Evolutionary conservation across 768 basidiomycete species (phyloP), one percentile per base, ranked within the genome.

Genomic region (Lepiota brunneoincarnata): DNA sequence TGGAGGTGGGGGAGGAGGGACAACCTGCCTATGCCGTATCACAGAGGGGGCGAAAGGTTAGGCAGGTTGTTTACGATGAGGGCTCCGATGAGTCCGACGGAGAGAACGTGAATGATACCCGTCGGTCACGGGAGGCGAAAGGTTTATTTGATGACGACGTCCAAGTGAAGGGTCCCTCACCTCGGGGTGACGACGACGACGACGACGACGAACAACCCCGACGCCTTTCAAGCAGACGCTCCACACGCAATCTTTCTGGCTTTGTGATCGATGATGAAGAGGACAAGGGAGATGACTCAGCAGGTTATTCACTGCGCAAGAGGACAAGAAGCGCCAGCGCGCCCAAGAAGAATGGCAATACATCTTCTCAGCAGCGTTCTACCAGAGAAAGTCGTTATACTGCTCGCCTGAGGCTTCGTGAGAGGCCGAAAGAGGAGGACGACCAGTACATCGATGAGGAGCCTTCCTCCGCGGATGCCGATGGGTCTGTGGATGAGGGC

Each of bases 401-500:
- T 14, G 39, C 61, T 79, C 58, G 75, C 72, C 48, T 69, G 67
- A 23, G 77, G 78, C 58, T 81, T 79, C 17, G 79, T 66, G 14
- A 62, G 56, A 39, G 65, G 63, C 15, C 67, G 72, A 31, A 68
- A 55, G 43, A 68, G 11, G 77, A 80, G 47, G 77, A 77, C 43
- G 83, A 79, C 34, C 80, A 82, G 20, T 75, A 72, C 31, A 80
- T 83, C 50, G 71, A 63, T 28, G 61, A 55, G 24, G 69, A 68
- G 24, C 74, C 77, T 37, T 67, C 77, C 3, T 75, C 81, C 28
- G 75, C 74, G 14, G 80, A 82, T 43, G 82, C 77, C 0, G 82
- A 84, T 49, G 84, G 78, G 1, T 83, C 82, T 7, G 61, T 79
- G n/a, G 86, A 81, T 43, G 81, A 83, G 23, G 78, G 72, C 4